These are phyloP conservation scores for Eutrema japonicum DNA, from an alignment of 345 rosid species.

Conservation along the genomic window DNA sequence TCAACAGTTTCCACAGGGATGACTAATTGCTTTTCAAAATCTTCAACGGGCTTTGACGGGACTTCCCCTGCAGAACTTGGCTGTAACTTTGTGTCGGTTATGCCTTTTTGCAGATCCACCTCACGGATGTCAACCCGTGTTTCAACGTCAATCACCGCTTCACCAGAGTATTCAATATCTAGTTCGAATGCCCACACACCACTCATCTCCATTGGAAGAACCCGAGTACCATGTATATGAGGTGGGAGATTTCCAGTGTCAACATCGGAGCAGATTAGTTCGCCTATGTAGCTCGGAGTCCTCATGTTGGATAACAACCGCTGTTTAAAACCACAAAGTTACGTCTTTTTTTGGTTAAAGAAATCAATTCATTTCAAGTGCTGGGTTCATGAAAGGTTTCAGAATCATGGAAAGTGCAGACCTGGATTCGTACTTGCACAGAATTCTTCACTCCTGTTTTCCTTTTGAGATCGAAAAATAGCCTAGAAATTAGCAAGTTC, in stretches of 20 bases:
- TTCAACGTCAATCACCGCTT: slow-evolving; percentile 64
- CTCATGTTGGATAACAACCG: slow-evolving; percentile 85
- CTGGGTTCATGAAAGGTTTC: slow-evolving; percentile 9
- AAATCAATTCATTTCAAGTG: slow-evolving; percentile 15
- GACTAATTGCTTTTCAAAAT: slow-evolving; percentile 62
- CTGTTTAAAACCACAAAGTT: slow-evolving; percentile 49
- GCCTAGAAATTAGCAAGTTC: slow-evolving; percentile 86
- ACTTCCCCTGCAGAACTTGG: slow-evolving; percentile 53
- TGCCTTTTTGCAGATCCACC: slow-evolving; percentile 60
- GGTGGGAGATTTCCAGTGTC: slow-evolving; percentile 81
- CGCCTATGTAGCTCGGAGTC: slow-evolving; percentile 84
- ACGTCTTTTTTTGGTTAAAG: slow-evolving; percentile 6
- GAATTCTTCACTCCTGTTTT: slow-evolving; percentile 53
- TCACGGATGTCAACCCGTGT: slow-evolving; percentile 82
- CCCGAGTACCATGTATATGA: slow-evolving; percentile 77
- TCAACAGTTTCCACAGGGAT: slow-evolving; percentile 54
- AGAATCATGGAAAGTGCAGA: slow-evolving; percentile 41
- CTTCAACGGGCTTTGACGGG: slow-evolving; percentile 64
- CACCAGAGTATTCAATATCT: slow-evolving; percentile 89
- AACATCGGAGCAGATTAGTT: slow-evolving; percentile 67
- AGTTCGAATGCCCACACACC: slow-evolving; percentile 92
- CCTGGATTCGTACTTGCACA: slow-evolving; percentile 78
- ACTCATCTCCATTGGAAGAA: slow-evolving; percentile 76
- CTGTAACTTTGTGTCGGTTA: slow-evolving; percentile 51
- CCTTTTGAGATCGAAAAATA: slow-evolving; percentile 79